A percentile compares a stretch with the other conserved stretches of the same genome.
Evolutionary conservation across 2,329 filamentous ascomycete genomes (phyloP).

Genomic region (Septoria petroselini): DNA sequence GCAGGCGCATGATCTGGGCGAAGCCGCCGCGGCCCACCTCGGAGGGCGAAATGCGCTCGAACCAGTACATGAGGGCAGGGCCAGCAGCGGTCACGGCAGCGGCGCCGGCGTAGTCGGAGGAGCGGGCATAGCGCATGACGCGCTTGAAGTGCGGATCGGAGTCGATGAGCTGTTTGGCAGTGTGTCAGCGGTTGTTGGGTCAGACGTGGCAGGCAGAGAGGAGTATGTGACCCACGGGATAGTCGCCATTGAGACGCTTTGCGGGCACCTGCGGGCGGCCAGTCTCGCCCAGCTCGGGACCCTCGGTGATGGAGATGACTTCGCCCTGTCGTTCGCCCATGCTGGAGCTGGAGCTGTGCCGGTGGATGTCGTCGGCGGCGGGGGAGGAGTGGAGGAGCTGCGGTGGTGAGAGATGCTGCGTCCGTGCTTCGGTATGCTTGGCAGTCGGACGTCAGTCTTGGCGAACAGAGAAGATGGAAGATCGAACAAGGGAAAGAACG

Average conservation of each 20-base stretch:
- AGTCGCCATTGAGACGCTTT: conserved; percentile 78
- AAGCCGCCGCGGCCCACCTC: conserved; percentile 80
- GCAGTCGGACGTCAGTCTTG: too few relatives aligned
- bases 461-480: too few relatives aligned
- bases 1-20: conserved; percentile 75
- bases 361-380: too few relatives aligned
- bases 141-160: conserved; percentile 95
- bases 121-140: conserved; percentile 81
- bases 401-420: too few relatives aligned
- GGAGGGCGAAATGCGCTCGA: conserved; percentile 83
- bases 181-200: conserved; percentile 28
- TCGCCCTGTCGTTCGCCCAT: conserved; percentile 27
- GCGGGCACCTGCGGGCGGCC: conserved; percentile 51
- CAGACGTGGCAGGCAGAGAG: conserved; percentile 1
- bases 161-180: conserved; percentile 77
- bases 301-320: conserved; percentile 27
- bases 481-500: not conserved
- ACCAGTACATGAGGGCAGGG: conserved; percentile 69
- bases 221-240: conserved; percentile 64
- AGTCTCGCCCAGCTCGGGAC: conserved; percentile 35
- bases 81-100: conserved; percentile 65
- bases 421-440: too few relatives aligned
- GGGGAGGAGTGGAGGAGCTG: too few relatives aligned
- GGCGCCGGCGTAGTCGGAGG: conserved; percentile 76
- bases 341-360: too few relatives aligned